Evolutionary conservation across 2,329 filamentous ascomycete species (phyloP), one percentile per base, ranked within the genome.

Genomic region (Thelonectria discophora): DNA sequence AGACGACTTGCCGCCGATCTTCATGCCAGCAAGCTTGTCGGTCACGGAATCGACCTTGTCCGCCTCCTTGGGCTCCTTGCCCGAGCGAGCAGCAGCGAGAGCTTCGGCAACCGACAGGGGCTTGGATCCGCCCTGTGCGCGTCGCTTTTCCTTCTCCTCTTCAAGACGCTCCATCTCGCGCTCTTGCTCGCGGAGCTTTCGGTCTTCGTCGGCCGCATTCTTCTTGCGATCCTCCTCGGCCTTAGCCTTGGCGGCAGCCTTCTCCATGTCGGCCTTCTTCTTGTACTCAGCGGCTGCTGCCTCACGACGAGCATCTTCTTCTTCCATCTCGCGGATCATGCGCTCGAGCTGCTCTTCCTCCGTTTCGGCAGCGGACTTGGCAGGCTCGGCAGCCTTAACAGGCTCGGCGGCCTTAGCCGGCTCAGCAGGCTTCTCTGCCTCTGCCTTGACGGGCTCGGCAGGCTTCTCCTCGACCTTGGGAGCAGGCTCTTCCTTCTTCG

Each of bases 121-220:
- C 67, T 84, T 82, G 45, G 77, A 81, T 64, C 87, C 85, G 9
- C 75, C 79, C 50, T 80, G 77, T 54, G 78, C 76, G 50, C 84
- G 84, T 72, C 84, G 84, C 57, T 81, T 82, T 74, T 88, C 88
- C 69, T 84, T 85, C 75, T 88, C 90, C 76, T 92, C 90, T 73
- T 93, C 91, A 1, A 90, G 79, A 62, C 86, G 87, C 71, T 90
- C 89, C 83, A 88, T 90, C 78, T 90, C 90, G 18, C 84, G 84
- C 74, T 92, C 90, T 64, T 89, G 85, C 76, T 93, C 90, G 18
- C 85, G 86, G 61, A 93, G 85, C 77, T 89, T 90, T 60, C 83
- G 83, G 73, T 88, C 86, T 54, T 81, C 82, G n/a, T 86, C 84
- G 4, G 82, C 86, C 39, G 84, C 82, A 34, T 80, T 82, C 10